Conservation (phyloP, 139 green algal genomes). For the Chara braunii region DNA sequence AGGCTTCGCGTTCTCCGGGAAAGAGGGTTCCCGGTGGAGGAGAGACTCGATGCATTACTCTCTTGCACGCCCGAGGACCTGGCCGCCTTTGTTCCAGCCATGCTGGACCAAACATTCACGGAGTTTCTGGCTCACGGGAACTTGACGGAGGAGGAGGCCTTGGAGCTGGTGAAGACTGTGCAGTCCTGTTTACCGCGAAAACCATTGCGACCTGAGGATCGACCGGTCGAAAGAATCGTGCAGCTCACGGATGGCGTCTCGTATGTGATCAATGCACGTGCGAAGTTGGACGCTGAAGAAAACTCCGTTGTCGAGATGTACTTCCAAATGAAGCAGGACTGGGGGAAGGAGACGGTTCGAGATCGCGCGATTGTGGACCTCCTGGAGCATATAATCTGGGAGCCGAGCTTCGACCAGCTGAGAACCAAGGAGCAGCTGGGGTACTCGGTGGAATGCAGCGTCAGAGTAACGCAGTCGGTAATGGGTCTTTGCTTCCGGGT, state of each 20-base stretch:
- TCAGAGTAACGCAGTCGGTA: constrained; percentile 66
- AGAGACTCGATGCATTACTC: constrained; percentile 38
- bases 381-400: constrained; percentile 50
- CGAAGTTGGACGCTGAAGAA: constrained; percentile 71
- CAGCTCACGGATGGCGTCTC: constrained; percentile 46
- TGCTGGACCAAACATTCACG: no score
- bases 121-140: constrained; percentile 78
- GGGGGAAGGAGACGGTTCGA: constrained; percentile 7
- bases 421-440: constrained; percentile 91
- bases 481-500: constrained; percentile 74
- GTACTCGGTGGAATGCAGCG: constrained; percentile 72
- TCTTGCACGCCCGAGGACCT: constrained; percentile 10
- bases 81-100: no score
- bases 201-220: no score
- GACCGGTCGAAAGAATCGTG: constrained; percentile 50
- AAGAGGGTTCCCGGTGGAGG: constrained; percentile 36
- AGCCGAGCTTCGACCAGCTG: constrained; percentile 28
- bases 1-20: constrained; percentile 56
- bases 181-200: no score
- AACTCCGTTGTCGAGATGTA: constrained; percentile 69
- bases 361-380: constrained; percentile 56
- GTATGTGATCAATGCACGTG: constrained; percentile 4
- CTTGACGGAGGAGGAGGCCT: constrained; percentile 49
- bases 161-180: constrained; percentile 1
- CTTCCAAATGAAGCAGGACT: constrained; percentile 18